Conservation (phyloP, 345 rosid species). For the Heritiera fomes region DNA sequence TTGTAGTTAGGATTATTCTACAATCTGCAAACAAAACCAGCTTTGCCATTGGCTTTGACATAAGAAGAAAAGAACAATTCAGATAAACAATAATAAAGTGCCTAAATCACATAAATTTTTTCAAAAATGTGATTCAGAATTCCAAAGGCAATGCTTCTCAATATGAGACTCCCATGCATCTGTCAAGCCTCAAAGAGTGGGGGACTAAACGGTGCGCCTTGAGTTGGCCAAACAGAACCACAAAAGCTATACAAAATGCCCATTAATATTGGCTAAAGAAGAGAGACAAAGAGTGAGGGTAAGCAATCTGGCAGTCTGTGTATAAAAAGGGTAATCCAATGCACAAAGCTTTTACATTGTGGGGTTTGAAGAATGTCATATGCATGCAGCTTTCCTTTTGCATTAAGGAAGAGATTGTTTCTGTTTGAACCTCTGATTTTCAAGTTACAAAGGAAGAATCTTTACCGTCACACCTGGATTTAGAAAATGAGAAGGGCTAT, state of each 20-base stretch:
- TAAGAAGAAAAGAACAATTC: slow-evolving; percentile 19
- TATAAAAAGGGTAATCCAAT: not conserved
- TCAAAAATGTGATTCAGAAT: slow-evolving; percentile 8
- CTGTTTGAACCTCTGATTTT: no score
- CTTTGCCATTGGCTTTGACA: not conserved
- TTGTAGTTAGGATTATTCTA: not conserved
- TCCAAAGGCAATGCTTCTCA: not conserved
- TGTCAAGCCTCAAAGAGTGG: not conserved
- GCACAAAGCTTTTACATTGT: no score
- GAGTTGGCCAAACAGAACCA: slow-evolving; percentile 4
- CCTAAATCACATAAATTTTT: not conserved
- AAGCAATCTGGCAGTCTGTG: not conserved
- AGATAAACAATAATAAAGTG: slow-evolving; percentile 1
- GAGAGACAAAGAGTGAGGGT: not conserved
- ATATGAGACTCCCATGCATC: not conserved
- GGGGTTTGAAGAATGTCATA: no score
- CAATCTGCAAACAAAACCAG: slow-evolving; percentile 9
- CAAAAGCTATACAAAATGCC: not conserved
- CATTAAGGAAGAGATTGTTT: no score
- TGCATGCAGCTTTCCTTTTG: no score
- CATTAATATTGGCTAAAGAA: not conserved
- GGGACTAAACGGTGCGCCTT: not conserved
- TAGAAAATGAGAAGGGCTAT: not conserved
- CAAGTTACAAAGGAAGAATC: no score
- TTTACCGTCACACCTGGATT: no score